These are phyloP conservation scores for Aspergillus cristatus DNA, from an alignment of 495 filamentous ascomycete species.

Conservation along the genomic window DNA sequence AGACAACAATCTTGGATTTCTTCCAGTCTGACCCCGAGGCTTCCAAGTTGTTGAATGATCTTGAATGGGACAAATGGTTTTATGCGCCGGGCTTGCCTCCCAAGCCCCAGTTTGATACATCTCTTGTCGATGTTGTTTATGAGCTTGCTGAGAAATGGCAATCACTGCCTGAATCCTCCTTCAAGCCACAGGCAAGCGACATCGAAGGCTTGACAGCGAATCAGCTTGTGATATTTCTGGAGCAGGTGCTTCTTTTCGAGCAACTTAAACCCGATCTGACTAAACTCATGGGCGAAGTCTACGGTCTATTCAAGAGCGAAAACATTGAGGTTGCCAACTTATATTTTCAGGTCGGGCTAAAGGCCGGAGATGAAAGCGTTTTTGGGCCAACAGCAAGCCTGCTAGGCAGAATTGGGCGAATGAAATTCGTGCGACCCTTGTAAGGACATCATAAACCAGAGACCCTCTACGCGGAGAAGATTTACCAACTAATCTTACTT, in stretches of 20 bases:
- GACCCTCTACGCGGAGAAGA: not conserved
- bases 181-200: constrained; percentile 58
- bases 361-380: constrained; percentile 54
- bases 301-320: constrained; percentile 56
- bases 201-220: constrained; percentile 67
- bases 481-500: constrained; percentile 10
- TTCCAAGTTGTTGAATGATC: constrained; percentile 52
- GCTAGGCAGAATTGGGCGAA: constrained; percentile 73
- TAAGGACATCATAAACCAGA: constrained; percentile 20
- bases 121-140: constrained; percentile 79
- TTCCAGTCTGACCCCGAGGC: constrained; percentile 60
- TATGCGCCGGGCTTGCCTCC: constrained; percentile 77
- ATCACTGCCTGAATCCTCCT: constrained; percentile 35
- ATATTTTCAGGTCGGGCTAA: constrained; percentile 69
- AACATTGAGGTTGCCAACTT: constrained; percentile 80
- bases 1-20: constrained; percentile 74
- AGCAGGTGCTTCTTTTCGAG: constrained; percentile 56
- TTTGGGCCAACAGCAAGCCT: constrained; percentile 63
- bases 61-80: constrained; percentile 88
- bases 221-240: constrained; percentile 84
- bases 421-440: constrained; percentile 93
- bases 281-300: constrained; percentile 59
- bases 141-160: constrained; percentile 74
- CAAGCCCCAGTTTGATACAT: constrained; percentile 84
- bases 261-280: constrained; percentile 54